These are phyloP conservation scores for Talaromyces proteolyticus DNA, from an alignment of 495 filamentous ascomycete species.

Conservation along the genomic window DNA sequence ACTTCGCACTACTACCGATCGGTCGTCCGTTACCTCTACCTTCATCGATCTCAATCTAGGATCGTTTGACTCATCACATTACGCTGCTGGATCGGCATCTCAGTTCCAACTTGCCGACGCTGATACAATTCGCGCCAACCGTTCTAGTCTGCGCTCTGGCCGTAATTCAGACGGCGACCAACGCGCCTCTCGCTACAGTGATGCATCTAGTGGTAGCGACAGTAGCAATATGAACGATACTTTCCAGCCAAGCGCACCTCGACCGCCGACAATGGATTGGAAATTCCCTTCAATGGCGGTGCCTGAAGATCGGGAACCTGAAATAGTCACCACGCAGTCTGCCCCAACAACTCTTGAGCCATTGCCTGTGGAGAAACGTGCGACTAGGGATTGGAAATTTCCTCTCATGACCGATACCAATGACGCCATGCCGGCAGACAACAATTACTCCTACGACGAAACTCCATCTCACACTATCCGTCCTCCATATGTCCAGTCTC, in stretches of 20 bases:
- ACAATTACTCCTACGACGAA: constrained; percentile 10
- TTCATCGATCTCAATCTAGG: constrained; percentile 45
- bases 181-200: constrained; percentile 21
- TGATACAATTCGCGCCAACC: constrained; percentile 44
- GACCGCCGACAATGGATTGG: constrained; percentile 46
- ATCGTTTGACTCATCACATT: constrained; percentile 41
- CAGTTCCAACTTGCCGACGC: constrained; percentile 46
- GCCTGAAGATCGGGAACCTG: constrained; percentile 16
- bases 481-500: constrained; percentile 18
- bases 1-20: constrained; percentile 41
- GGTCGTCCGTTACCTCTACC: constrained; percentile 41
- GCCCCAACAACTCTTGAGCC: constrained; percentile 9
- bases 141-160: constrained; percentile 30
- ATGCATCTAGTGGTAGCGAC: constrained; percentile 16
- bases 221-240: constrained; percentile 22
- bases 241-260: constrained; percentile 32
- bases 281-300: constrained; percentile 35
- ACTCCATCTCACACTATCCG: constrained; percentile 31
- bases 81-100: constrained; percentile 36
- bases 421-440: constrained; percentile 3
- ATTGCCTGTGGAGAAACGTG: constrained; percentile 26
- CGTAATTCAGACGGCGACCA: constrained; percentile 31
- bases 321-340: constrained; percentile 10
- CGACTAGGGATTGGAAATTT: constrained; percentile 42
- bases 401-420: constrained; percentile 27